Percentiles rank a stretch among this genome's conserved stretches.
These are phyloP conservation scores for Ophiostoma montium DNA, from an alignment of 2,329 filamentous ascomycete species.

Conservation along the genomic window DNA sequence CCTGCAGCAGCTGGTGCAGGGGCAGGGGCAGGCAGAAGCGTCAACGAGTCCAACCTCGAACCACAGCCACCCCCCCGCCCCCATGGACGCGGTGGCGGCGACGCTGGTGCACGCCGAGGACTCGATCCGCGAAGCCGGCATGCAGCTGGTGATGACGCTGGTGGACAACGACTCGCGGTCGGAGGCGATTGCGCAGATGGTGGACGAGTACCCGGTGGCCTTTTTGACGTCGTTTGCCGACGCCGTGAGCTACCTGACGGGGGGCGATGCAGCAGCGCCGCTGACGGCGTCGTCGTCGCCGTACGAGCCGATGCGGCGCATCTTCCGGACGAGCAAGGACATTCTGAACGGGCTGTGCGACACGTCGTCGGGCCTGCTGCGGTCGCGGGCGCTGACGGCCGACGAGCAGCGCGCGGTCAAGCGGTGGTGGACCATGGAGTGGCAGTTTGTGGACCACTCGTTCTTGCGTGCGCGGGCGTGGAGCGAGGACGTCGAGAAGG, in stretches of 20 bases:
- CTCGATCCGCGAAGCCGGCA: constrained; percentile 62
- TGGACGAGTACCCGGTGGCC: constrained; percentile 29
- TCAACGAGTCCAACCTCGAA: too few species aligned
- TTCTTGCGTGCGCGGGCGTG: constrained; percentile 75
- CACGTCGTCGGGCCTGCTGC: constrained; percentile 38
- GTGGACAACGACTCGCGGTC: constrained; percentile 48
- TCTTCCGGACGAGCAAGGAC: constrained; percentile 43
- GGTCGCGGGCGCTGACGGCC: constrained; percentile 39
- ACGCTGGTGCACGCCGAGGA: constrained; percentile 71
- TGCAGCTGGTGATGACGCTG: constrained; percentile 71
- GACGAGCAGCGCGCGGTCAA: constrained; percentile 53
- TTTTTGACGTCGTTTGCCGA: constrained; percentile 31
- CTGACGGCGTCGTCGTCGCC: constrained; percentile 22
- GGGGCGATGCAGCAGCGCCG: constrained; percentile 7
- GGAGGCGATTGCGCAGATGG: constrained; percentile 33
- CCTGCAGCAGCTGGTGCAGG: constrained; percentile 48
- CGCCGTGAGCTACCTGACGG: constrained; percentile 28
- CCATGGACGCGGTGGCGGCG: constrained; percentile 61
- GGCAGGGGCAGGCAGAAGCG: too few species aligned
- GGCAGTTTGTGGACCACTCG: constrained; percentile 66
- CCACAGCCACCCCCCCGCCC: constrained; percentile 24
- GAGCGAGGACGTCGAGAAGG: constrained; percentile 57
- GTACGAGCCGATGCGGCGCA: constrained; percentile 43
- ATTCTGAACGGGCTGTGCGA: constrained; percentile 44
- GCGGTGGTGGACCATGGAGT: constrained; percentile 72